A percentile compares a stretch with the other conserved stretches of the same genome.
Evolutionary conservation across 1,139 yeast genomes (phyloP).

Genomic region (Protomyces inundatus): DNA sequence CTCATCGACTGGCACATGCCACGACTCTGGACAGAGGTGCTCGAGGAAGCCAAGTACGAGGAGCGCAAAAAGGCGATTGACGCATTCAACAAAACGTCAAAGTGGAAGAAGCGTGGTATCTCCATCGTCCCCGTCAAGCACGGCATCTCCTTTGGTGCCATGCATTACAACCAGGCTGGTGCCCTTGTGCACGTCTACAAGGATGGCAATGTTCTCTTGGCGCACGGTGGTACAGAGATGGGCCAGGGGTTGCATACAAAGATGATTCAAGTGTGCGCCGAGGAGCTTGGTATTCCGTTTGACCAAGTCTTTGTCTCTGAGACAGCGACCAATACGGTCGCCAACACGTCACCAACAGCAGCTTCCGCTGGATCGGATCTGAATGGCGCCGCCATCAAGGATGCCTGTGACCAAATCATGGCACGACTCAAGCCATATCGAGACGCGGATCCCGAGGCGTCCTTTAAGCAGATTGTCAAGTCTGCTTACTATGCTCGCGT

Average conservation of each 20-base stretch:
- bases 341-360: constrained; percentile 47
- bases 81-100: constrained; percentile 41
- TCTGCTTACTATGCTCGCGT: constrained; percentile 45
- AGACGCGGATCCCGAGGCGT: constrained; percentile 40
- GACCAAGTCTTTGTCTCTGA: constrained; percentile 44
- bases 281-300: constrained; percentile 43
- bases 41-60: constrained; percentile 40
- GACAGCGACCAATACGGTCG: constrained; percentile 46
- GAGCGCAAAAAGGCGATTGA: constrained; percentile 40
- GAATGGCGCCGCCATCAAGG: constrained; percentile 47
- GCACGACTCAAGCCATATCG: constrained; percentile 42
- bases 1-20: constrained; percentile 44
- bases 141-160: constrained; percentile 47
- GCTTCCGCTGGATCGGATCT: constrained; percentile 48
- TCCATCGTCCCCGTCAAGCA: constrained; percentile 47
- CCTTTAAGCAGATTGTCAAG: constrained; percentile 42
- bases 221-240: constrained; percentile 50
- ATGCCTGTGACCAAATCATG: constrained; percentile 46
- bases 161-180: constrained; percentile 46
- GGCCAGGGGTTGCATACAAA: constrained; percentile 50
- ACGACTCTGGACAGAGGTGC: constrained; percentile 39
- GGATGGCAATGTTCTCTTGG: constrained; percentile 45
- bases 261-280: constrained; percentile 46
- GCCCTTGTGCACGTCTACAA: constrained; percentile 46
- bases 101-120: constrained; percentile 47